Evolutionary conservation across 306 rosid species (phyloP), one percentile per base, ranked within the genome.

Genomic region (Inga oerstediana): DNA sequence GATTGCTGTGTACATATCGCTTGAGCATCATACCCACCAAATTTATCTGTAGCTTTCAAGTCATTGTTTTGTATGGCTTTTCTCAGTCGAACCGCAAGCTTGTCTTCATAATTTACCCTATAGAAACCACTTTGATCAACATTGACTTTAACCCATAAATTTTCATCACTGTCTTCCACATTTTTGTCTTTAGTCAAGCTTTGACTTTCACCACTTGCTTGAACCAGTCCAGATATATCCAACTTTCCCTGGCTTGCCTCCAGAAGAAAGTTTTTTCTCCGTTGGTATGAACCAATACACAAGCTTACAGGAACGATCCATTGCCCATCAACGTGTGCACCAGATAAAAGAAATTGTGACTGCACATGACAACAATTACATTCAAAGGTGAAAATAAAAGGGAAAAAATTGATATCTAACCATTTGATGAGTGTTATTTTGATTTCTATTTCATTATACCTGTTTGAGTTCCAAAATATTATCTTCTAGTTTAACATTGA

Each of bases 221-320:
- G 30, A 72, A 84, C 54, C 65, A 82, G 81, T 44, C 85, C 87
- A n/a, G 89, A 87, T 59, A 87, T 27, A 85, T 92, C 92, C 51
- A 87, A 82, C 84, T 83, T 75, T 61, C 72, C 80, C 24, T 70
- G 74, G 77, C 81, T 89, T 24, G 71, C 72, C 73, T 89, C 90
- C 70, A 90, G 32, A 74, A 90, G 89, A 71, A 90, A 87, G 43
- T 70, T 90, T 77, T 83, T 85, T 84, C 30, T 54, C 52, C 51
- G 80, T 30, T 84, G 49, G 16, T 89, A 90, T 39, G 93, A 89
- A 73, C 93, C 89, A 15, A 90, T 20, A 34, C 88, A 81, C 79
- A 92, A 83, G 10, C 87, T 90, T 83, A 92, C 49, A 44, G 92
- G 94, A 75, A 92, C 81, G 74, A 86, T 88, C 91, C 97, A 92